Base-by-base conservation (phyloP, 2,329 filamentous ascomycete species). In the Paraphaeosphaeria minitans region DNA sequence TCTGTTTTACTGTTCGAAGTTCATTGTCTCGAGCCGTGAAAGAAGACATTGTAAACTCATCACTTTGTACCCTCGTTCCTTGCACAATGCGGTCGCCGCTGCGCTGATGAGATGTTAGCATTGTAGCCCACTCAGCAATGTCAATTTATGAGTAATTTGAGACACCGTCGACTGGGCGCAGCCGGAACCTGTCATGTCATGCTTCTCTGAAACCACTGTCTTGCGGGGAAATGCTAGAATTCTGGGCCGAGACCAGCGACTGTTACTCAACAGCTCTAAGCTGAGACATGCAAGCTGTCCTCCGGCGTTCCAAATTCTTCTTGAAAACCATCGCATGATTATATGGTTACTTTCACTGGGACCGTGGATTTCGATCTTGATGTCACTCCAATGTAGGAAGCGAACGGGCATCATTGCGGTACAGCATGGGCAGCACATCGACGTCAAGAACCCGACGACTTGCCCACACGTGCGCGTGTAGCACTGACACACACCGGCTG, bases 401-500 rank as follows among this genome's bases (percentile, higher is more conserved):
- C 37, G 37, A 19, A n/a, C n/a, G n/a, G 37, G 16, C 9, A 16
- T 39, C 37, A 39, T n/a, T 4, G 14, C 19, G 14, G 16, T 39
- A n/a, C 37, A 10, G 37, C 5, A 14, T 39, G 16, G 37, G 37
- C 19, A 39, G 16, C 37, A 39, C 6, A 31, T 31, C 4, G 7
- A 31, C 6, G 29, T 27, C 29, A 31, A 31, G 9, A 12, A 31
- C 6, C 5, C 29, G 29, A 31, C 5, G 29, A 8, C 29, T 31
- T 31, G 29, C 10, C 29, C 10, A 49, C 46, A 49, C 46, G 46
- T 49, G 46, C 29, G 21, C 33, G 46, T 49, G 46, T 49, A 49
- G 27, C 29, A 35, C 16, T 49, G 46, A 49, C 29, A 49, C 14
- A n/a, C n/a, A n/a, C n/a, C n/a, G n/a, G n/a, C n/a, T n/a, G n/a